phyloP scores from a whole-genome alignment of 371 early-diverging fungal genomes.

The Apophysomyces ossiformis region DNA sequence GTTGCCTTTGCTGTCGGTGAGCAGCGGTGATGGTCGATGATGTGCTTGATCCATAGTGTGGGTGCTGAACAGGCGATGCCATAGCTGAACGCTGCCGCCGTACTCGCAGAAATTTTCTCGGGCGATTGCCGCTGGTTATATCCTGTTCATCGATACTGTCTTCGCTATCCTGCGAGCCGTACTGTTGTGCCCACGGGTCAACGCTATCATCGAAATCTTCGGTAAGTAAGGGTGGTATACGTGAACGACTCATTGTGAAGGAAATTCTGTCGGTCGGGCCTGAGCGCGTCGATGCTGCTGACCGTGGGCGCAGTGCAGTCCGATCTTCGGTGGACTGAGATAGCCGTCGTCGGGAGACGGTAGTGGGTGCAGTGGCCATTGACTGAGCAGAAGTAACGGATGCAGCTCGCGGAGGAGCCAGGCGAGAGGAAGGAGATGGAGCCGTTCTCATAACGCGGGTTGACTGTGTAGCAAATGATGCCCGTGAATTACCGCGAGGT shows the following conservation, averaged over 20 bases:
- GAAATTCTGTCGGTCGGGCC: constrained; percentile 3
- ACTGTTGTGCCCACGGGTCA: constrained; percentile 35
- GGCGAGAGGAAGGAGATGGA: not conserved
- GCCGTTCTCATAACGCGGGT: not conserved
- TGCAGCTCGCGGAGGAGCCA: not conserved
- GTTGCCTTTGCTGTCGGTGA: constrained; percentile 1
- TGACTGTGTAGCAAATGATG: not conserved
- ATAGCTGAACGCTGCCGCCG: constrained; percentile 5
- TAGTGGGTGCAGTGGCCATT: constrained; percentile 29
- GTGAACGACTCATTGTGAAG: not conserved
- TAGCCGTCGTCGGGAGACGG: constrained; percentile 6
- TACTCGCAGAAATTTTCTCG: not conserved
- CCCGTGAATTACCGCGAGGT: not conserved
- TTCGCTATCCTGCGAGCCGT: constrained; percentile 13
- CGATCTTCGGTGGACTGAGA: not conserved
- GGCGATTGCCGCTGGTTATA: not conserved
- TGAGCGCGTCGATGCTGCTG: constrained; percentile 7
- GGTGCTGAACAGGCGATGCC: constrained; percentile 9
- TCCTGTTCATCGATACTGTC: constrained; percentile 15
- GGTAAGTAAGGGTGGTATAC: constrained; percentile 18
- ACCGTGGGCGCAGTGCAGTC: not conserved
- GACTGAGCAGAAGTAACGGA: not conserved
- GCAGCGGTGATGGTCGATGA: constrained; percentile 50
- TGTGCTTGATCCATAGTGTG: constrained; percentile 29
- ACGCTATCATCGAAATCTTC: constrained; percentile 22